phyloP scores from a whole-genome alignment of 2,329 filamentous ascomycete genomes.

The Hypoxylon rubiginosum region DNA sequence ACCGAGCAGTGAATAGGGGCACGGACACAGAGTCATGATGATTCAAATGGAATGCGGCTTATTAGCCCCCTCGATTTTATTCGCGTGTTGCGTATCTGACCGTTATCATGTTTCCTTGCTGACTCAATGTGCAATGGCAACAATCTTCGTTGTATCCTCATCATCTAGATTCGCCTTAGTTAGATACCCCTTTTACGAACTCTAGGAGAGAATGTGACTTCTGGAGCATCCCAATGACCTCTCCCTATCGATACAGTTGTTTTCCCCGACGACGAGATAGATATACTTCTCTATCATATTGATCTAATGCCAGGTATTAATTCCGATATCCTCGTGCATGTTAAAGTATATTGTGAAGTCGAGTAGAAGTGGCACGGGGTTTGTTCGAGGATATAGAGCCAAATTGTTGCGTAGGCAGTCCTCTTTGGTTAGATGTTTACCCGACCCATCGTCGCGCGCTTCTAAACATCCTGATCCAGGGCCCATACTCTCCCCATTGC shows the following conservation, averaged over 20 bases:
- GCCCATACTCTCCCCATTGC: constrained; percentile 41
- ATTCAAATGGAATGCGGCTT: constrained; percentile 24
- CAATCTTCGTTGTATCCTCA: constrained; percentile 1
- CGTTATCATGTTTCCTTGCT: constrained; percentile 10
- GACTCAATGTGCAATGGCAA: constrained; percentile 2
- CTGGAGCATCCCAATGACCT: background rate
- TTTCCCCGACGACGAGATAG: constrained; percentile 6
- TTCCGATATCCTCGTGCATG: constrained; percentile 13
- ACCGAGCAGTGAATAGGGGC: constrained; percentile 8
- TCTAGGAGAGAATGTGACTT: constrained; percentile 1
- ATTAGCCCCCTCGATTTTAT: constrained; percentile 11
- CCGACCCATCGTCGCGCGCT: constrained; percentile 40
- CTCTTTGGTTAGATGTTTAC: constrained; percentile 12
- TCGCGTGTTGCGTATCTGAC: background rate
- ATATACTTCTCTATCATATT: constrained; percentile 13
- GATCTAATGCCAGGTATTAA: constrained; percentile 5
- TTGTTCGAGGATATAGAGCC: background rate
- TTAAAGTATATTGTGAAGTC: background rate
- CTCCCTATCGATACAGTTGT: background rate
- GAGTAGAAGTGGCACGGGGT: constrained; percentile 3
- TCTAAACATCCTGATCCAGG: constrained; percentile 42
- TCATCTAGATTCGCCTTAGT: background rate
- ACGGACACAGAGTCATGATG: constrained; percentile 18
- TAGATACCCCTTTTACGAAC: background rate
- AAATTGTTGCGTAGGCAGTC: background rate